phyloP scores from a whole-genome alignment of 1,284 basidiomycete species.

The Phellopilus nigrolimitatus region DNA sequence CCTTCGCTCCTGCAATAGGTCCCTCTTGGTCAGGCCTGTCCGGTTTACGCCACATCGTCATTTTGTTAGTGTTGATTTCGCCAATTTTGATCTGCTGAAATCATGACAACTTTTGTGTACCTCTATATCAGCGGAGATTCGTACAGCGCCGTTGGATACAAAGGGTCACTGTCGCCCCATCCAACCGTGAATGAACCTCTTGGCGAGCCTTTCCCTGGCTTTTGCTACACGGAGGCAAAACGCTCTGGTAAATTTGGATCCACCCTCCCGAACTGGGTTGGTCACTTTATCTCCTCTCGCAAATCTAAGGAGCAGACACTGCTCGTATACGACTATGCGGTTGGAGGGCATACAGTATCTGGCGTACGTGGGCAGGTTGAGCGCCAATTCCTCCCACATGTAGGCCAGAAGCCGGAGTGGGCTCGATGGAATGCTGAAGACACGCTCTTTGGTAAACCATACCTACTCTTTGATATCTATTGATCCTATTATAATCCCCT shows the following conservation, averaged over 20 bases:
- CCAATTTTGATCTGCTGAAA: no score
- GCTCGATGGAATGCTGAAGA: slow-evolving; percentile 39
- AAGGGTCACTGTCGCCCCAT: slow-evolving; percentile 20
- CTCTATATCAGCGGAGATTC: slow-evolving; percentile 43
- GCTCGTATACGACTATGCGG: slow-evolving; percentile 48
- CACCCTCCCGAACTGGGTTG: slow-evolving; percentile 49
- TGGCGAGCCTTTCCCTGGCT: slow-evolving; percentile 41
- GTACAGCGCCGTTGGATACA: slow-evolving; percentile 41
- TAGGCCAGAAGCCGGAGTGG: slow-evolving; percentile 36
- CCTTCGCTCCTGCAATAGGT: no score
- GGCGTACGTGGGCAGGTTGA: slow-evolving; percentile 39
- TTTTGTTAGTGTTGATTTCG: no score
- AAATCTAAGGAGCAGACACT: slow-evolving; percentile 29
- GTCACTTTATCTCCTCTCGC: slow-evolving; percentile 37
- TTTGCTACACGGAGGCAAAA: slow-evolving; percentile 41
- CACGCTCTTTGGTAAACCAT: slow-evolving; percentile 44
- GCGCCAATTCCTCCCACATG: slow-evolving; percentile 32
- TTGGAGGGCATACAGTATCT: slow-evolving; percentile 39
- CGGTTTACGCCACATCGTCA: no score
- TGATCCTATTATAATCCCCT: not conserved
- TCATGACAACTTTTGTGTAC: no score
- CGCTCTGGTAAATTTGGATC: slow-evolving; percentile 22
- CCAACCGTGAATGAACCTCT: slow-evolving; percentile 41
- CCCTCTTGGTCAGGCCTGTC: no score
- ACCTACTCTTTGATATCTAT: not conserved